Base-by-base conservation (phyloP, 345 rosid genomes). In the Populus tremula region DNA sequence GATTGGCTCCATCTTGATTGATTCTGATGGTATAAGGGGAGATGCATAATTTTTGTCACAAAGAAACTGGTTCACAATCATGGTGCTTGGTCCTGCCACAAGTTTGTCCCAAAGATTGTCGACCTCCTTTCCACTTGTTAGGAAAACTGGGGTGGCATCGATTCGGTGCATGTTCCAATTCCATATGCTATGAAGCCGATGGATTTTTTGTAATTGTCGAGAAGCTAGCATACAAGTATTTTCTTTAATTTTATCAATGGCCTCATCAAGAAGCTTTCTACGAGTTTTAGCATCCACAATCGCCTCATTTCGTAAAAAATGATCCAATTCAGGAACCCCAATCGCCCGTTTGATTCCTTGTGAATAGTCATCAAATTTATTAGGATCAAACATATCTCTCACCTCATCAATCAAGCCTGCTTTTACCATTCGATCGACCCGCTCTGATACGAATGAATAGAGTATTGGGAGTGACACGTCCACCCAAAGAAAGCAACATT, bases 401-500 rank as follows among this genome's bases (percentile, higher is more conserved):
- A 86, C 97, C 86, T 94, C 98, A 18, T 91, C 89, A 11, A 93
- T 84, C 61, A 93, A 73, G 0, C 98, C 98, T 1, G 83, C 73
- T 79, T 85, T 76, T 35, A 93, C 86, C 98, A 94, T 94, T 71
- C 88, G 86, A 62, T 93, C 92, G 0, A 94, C 99, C 70, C 99
- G 84, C 20, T 90, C 85, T 1, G 96, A 89, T 33, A 91, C 90
- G 20, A 88, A 93, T 4, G 97, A 79, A 62, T 90, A 76, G 5
- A 94, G 80, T 20, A 88, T 90, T 0, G 87, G 90, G 78, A 77
- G 75, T 10, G 89, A 72, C 21, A 91, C 99, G 36, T 94, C 95
- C 21, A 94, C 91, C 98, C 99, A 93, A 23, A 94, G 77, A 79
- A 94, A 91, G 74, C 91, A 91, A 31, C 91, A 95, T 6, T 88